phyloP scores from a whole-genome alignment of 805 yeast genomes.

The Maudiozyma turicensis region DNA sequence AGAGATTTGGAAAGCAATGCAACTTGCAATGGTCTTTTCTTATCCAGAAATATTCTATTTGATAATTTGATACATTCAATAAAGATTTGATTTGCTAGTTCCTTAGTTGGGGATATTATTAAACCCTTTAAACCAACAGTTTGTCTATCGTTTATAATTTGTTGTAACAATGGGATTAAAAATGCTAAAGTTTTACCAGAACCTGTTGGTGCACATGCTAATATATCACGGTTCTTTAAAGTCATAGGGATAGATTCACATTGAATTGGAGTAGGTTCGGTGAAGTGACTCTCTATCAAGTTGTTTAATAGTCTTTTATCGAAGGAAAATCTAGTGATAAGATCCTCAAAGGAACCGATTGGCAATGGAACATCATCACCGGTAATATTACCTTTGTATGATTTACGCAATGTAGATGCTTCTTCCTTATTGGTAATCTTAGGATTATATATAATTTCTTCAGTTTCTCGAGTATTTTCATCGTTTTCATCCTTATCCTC shows the following conservation, averaged over 20 bases:
- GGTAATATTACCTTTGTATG: conserved; percentile 56
- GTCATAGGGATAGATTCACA: conserved; percentile 78
- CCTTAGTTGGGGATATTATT: conserved; percentile 89
- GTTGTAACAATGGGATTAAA: conserved; percentile 61
- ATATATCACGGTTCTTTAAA: conserved; percentile 59
- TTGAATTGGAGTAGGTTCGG: conserved; percentile 89
- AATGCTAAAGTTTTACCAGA: conserved; percentile 95
- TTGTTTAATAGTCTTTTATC: conserved; percentile 47
- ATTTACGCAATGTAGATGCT: conserved; percentile 51
- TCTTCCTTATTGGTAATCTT: conserved; percentile 46
- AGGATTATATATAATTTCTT: conserved; percentile 27
- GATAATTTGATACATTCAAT: conserved; percentile 54
- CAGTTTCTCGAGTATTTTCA: conserved; percentile 24
- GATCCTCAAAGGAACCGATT: conserved; percentile 78
- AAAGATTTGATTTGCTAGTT: conserved; percentile 78
- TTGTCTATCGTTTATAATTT: conserved; percentile 25
- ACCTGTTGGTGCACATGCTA: conserved; percentile 97
- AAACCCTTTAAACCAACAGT: conserved; percentile 54
- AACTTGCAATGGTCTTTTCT: conserved; percentile 40
- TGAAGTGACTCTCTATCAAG: conserved; percentile 58
- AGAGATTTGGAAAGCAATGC: conserved; percentile 64
- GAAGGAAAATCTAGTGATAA: conserved; percentile 57
- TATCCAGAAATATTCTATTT: conserved; percentile 33
- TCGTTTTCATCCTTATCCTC: conserved; percentile 16
- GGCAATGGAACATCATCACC: conserved; percentile 90